Conservation (phyloP, 805 yeast genomes). For the Saturnispora quitensis region DNA sequence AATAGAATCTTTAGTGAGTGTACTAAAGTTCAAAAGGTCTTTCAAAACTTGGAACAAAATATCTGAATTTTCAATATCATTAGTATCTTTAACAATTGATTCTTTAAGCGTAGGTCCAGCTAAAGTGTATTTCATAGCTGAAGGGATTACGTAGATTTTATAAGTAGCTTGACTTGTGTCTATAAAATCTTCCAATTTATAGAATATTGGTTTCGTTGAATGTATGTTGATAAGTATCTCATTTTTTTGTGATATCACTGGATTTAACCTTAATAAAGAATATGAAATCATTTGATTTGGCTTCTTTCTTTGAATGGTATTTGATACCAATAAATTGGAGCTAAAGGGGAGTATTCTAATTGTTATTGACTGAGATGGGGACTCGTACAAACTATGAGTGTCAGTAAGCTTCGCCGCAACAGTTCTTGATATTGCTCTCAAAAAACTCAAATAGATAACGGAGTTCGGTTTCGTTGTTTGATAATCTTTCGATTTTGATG, state of each 20-base stretch:
- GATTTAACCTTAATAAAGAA: constrained; percentile 36
- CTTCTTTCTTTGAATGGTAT: constrained; percentile 17
- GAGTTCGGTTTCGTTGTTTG: constrained; percentile 21
- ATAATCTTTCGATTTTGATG: neutral
- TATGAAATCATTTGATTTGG: constrained; percentile 11
- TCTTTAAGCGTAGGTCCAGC: neutral
- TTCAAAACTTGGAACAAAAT: constrained; percentile 58
- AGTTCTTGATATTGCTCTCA: constrained; percentile 40
- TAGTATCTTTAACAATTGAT: constrained; percentile 2
- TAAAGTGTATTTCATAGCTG: constrained; percentile 3
- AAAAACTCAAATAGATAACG: constrained; percentile 35
- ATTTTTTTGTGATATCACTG: constrained; percentile 38
- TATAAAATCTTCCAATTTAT: constrained; percentile 29
- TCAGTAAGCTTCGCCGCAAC: constrained; percentile 23
- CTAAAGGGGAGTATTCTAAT: constrained; percentile 41
- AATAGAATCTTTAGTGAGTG: neutral
- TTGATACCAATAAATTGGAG: constrained; percentile 30
- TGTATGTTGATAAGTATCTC: constrained; percentile 34
- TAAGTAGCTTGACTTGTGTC: constrained; percentile 2
- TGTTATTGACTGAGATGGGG: constrained; percentile 20
- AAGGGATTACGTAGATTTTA: constrained; percentile 1
- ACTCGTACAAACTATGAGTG: constrained; percentile 15
- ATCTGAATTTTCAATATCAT: constrained; percentile 33
- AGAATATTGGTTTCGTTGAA: constrained; percentile 14
- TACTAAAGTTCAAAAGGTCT: constrained; percentile 39